These are phyloP conservation scores for Discostella pseudostelligera DNA, from an alignment of 108 stramenopile genomes.

Conservation along the genomic window DNA sequence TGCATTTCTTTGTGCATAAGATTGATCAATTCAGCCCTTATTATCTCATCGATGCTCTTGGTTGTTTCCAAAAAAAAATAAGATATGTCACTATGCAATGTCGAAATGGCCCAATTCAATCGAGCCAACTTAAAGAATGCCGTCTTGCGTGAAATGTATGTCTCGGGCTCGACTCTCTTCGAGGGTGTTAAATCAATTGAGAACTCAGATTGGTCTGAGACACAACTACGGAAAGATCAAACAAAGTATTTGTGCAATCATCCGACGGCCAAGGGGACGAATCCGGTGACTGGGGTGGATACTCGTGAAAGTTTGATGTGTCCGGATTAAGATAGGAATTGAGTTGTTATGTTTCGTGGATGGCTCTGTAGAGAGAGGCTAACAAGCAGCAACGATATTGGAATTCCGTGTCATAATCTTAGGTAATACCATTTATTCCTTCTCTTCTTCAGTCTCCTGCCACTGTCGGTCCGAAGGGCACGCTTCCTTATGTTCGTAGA, in stretches of 20 bases:
- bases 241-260: conserved; percentile 87
- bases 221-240: conserved; percentile 86
- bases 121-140: conserved; percentile 82
- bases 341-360: too few relatives aligned
- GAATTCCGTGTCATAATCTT: conserved; percentile 7
- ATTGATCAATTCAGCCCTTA: too few relatives aligned
- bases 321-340: conserved; percentile 25
- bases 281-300: conserved; percentile 89
- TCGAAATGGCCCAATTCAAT: conserved; percentile 88
- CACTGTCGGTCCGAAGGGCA: too few relatives aligned
- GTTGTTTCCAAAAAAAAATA: too few relatives aligned
- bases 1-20: background rate
- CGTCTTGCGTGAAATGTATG: conserved; percentile 86
- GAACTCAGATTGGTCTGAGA: conserved; percentile 79
- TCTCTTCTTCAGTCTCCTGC: conserved; percentile 4
- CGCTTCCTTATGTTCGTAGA: too few relatives aligned
- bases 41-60: too few relatives aligned
- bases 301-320: conserved; percentile 93
- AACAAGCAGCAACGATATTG: too few relatives aligned
- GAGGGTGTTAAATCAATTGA: conserved; percentile 83
- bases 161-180: conserved; percentile 87
- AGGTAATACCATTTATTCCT: conserved; percentile 32
- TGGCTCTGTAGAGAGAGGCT: too few relatives aligned
- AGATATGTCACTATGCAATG: conserved; percentile 71
- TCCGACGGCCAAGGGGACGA: conserved; percentile 91